Base-by-base conservation (phyloP, 768 basidiomycete genomes). In the Hydnomerulius pinastri region DNA sequence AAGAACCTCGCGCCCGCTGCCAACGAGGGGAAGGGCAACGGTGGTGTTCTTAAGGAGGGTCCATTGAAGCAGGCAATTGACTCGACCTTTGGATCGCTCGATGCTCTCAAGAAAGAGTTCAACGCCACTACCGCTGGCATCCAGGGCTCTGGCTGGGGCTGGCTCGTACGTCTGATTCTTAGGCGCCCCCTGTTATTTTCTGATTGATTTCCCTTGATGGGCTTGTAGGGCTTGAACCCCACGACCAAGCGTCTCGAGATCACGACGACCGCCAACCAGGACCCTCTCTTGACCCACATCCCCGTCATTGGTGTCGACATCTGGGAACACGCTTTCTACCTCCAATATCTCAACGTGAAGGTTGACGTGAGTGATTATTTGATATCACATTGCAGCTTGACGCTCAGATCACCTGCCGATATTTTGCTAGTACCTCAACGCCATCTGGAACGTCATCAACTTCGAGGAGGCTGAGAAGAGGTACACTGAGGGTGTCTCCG, bases 251-350 rank as follows among this genome's bases (percentile, higher is more conserved):
- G 75, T 59, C 83, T 99, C 49, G 93, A 96, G 76, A 81, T 97
- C 58, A 73, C 81, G 43, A 95, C 97, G 36, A 98, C 97, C 27
- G 69, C 92, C 5, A 98, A 99, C 81, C 97, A 99, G 77, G 95
- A 98, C 67, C 95, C 94, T 51, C 79, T 95, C 43, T 71, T 92
- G 57, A 68, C 73, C 39, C 86, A 83, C 64, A 71, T 81, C 47
- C 91, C 93, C 47, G 80, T 97, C 73, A 89, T 95, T 59, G 92
- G 93, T 37, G 86, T 97, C 59, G 93, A 95, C 57, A 84, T 95
- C 65, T 96, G 93, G 93, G 92, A 96, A 73, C 93, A 95, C 65
- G 91, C 92, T 45, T 92, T 93, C 77, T 98, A 96, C 76, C 81
- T 96, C 60, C 92, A 98, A 70, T 98, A 98, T 75, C 82, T 88